A percentile compares a stretch with the other conserved stretches of the same genome.
Conservation (phyloP, 495 filamentous ascomycete species). For the Ascodesmis nigricans region DNA sequence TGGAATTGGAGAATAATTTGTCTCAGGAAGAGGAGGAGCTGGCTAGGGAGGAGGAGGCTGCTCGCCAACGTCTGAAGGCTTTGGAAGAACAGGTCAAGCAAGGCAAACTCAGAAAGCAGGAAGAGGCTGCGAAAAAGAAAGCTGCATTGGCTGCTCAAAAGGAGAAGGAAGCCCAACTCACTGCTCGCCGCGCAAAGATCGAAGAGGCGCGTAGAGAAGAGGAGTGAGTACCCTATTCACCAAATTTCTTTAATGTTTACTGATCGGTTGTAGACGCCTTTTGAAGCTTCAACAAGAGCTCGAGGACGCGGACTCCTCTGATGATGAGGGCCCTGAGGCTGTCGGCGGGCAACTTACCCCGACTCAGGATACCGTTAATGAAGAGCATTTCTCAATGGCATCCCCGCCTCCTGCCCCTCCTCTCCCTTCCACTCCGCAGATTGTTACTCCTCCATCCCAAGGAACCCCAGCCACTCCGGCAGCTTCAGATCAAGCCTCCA, state of each 20-base stretch:
- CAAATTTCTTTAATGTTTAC: not conserved
- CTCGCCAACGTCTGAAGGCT: slow-evolving; percentile 61
- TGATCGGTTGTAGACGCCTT: slow-evolving; percentile 11
- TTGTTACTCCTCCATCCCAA: slow-evolving; percentile 25
- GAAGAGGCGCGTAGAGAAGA: slow-evolving; percentile 78
- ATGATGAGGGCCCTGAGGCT: slow-evolving; percentile 65
- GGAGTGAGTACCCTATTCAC: slow-evolving; percentile 12
- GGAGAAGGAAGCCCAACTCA: slow-evolving; percentile 68
- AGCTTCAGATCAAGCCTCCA: slow-evolving; percentile 24
- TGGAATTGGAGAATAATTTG: slow-evolving; percentile 45
- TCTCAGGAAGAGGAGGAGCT: slow-evolving; percentile 51
- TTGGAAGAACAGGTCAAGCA: slow-evolving; percentile 84
- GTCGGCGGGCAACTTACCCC: slow-evolving; percentile 24
- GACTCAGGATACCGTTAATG: slow-evolving; percentile 13
- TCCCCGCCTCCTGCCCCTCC: slow-evolving; percentile 13
- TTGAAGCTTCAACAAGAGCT: slow-evolving; percentile 55
- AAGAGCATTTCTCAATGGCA: slow-evolving; percentile 17
- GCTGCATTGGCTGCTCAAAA: slow-evolving; percentile 67
- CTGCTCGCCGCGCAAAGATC: slow-evolving; percentile 73
- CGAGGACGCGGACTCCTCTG: slow-evolving; percentile 47
- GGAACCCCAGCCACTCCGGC: slow-evolving; percentile 25
- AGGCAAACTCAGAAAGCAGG: slow-evolving; percentile 90
- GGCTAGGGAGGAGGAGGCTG: slow-evolving; percentile 52
- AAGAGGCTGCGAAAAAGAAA: slow-evolving; percentile 67
- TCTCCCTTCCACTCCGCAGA: slow-evolving; percentile 26